Evolutionary conservation across 441 rosid species (phyloP).

Genomic region (Populus hybrid): DNA sequence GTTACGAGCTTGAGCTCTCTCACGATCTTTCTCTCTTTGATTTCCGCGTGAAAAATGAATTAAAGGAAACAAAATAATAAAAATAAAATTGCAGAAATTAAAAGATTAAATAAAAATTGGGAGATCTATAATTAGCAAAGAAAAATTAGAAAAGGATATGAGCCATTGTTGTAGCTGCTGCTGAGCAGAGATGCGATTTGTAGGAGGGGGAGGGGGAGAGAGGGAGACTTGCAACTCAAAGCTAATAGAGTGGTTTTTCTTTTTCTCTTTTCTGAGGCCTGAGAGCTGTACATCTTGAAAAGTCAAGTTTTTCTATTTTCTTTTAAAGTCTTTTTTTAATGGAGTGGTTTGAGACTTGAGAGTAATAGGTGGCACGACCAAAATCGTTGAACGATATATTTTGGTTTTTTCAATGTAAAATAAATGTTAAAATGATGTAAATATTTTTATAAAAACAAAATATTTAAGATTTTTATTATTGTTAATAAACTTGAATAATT

Average conservation of each 20-base stretch:
- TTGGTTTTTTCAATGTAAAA: too few relatives aligned
- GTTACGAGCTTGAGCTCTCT: conserved; percentile 54
- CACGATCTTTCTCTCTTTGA: conserved; percentile 74
- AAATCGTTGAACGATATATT: too few relatives aligned
- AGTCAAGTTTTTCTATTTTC: neutral
- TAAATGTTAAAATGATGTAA: too few relatives aligned
- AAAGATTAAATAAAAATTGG: neutral
- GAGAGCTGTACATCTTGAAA: neutral
- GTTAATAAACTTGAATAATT: too few relatives aligned
- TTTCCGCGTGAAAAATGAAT: conserved; percentile 47
- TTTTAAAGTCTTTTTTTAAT: too few relatives aligned
- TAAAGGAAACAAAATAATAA: conserved; percentile 29
- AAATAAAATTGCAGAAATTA: neutral
- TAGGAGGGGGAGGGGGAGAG: neutral
- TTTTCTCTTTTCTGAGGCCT: neutral
- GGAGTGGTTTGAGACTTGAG: neutral
- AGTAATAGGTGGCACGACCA: too few relatives aligned
- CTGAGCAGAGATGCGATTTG: neutral
- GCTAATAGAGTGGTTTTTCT: neutral
- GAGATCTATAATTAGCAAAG: neutral
- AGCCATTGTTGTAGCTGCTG: conserved; percentile 30
- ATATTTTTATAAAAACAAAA: too few relatives aligned
- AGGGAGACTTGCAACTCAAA: neutral
- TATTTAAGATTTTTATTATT: too few relatives aligned
- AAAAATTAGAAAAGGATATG: conserved; percentile 35